A percentile compares a stretch with the other conserved stretches of the same genome.
These are phyloP conservation scores for Plasmodium vinckei DNA, from an alignment of 169 alveolate genomes.

Conservation along the genomic window DNA sequence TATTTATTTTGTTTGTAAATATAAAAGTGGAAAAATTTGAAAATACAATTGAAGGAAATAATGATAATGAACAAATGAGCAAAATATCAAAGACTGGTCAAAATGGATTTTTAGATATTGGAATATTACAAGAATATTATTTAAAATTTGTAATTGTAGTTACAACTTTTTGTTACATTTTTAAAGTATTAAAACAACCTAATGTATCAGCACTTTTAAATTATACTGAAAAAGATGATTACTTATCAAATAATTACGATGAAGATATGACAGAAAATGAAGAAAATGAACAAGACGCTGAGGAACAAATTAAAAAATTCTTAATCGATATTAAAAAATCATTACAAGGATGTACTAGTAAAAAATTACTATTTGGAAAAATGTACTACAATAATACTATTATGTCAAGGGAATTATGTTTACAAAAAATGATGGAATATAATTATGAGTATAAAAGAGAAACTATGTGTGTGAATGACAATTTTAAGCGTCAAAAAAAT, in stretches of 20 bases:
- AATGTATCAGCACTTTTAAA: slow-evolving; percentile 64
- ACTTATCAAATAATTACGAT: slow-evolving; percentile 6
- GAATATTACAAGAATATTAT: slow-evolving; percentile 56
- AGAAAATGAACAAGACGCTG: neutral
- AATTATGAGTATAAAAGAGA: slow-evolving; percentile 9
- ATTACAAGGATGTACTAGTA: slow-evolving; percentile 74
- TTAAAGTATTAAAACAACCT: slow-evolving; percentile 59
- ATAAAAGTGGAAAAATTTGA: slow-evolving; percentile 23
- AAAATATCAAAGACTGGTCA: neutral
- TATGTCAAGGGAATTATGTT: slow-evolving; percentile 36
- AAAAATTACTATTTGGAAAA: slow-evolving; percentile 56
- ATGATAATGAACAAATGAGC: neutral
- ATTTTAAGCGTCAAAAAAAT: neutral
- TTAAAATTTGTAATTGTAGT: slow-evolving; percentile 48
- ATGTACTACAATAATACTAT: slow-evolving; percentile 42
- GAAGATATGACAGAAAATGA: neutral
- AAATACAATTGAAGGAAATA: neutral
- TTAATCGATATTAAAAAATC: slow-evolving; percentile 44
- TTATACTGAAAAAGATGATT: slow-evolving; percentile 21
- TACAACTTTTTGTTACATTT: slow-evolving; percentile 32
- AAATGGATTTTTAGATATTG: neutral
- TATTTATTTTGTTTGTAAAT: slow-evolving; percentile 34
- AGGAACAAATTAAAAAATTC: slow-evolving; percentile 23
- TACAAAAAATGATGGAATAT: slow-evolving; percentile 35
- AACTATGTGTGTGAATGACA: neutral